These are phyloP conservation scores for Durio zibethinus DNA, from an alignment of 345 rosid genomes.

Conservation along the genomic window DNA sequence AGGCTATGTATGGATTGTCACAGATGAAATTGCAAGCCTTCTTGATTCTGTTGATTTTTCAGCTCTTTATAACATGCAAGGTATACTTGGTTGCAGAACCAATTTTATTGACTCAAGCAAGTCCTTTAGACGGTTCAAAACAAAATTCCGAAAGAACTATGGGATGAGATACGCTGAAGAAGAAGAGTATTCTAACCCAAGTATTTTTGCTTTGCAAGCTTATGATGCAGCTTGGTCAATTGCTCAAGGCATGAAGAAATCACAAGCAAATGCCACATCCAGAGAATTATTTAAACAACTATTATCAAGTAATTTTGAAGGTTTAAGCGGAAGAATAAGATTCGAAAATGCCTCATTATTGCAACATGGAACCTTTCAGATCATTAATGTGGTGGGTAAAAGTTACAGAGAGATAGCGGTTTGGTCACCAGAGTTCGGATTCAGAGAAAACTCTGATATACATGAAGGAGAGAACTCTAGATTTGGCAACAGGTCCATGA, in stretches of 20 bases:
- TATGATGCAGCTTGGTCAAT: slow-evolving; percentile 33
- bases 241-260: slow-evolving; percentile 19
- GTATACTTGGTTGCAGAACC: slow-evolving; percentile 27
- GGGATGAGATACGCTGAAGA: slow-evolving; percentile 20
- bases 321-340: slow-evolving; percentile 27
- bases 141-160: slow-evolving; percentile 17
- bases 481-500: background rate
- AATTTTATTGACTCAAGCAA: slow-evolving; percentile 5
- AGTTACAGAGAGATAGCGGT: slow-evolving; percentile 28
- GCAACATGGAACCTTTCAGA: slow-evolving; percentile 13
- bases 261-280: background rate
- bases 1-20: slow-evolving; percentile 32
- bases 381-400: slow-evolving; percentile 31
- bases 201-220: slow-evolving; percentile 29
- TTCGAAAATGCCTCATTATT: slow-evolving; percentile 14
- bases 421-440: slow-evolving; percentile 28
- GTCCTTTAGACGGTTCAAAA: slow-evolving; percentile 10
- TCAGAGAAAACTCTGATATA: slow-evolving; percentile 1
- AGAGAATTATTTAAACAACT: background rate
- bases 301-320: slow-evolving; percentile 21
- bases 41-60: slow-evolving; percentile 20
- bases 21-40: slow-evolving; percentile 26
- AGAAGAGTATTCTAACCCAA: slow-evolving; percentile 27
- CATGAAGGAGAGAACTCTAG: background rate
- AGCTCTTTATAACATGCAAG: slow-evolving; percentile 26